Base-by-base conservation (phyloP, 306 rosid genomes). In the Chamaecrista fasciculata region DNA sequence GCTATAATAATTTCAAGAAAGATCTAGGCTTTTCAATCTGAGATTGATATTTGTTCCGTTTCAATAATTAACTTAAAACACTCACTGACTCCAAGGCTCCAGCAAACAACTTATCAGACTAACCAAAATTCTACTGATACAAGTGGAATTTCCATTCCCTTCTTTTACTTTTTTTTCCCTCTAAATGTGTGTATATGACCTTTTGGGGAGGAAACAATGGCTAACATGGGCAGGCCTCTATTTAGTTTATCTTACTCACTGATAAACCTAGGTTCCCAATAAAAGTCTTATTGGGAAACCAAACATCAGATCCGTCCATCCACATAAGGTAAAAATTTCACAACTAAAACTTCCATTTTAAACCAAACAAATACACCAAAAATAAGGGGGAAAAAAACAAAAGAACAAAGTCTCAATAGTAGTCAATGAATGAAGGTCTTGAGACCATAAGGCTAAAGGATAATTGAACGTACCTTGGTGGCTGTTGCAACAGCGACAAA, bases 401-500 rank as follows among this genome's bases (percentile, higher is more conserved):
- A 18, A 62, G 21, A 36, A 14, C 44, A 72, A 56, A 39, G 23
- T n/a, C n/a, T n/a, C n/a, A n/a, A n/a, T n/a, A 20, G 48, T 53
- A 64, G 2, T 55, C 68, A 44, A 44, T 10, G 10, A 77, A 63
- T 40, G 28, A 63, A 63, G 66, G 58, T 67, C 67, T 37, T 14
- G 31, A 23, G 3, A 26, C 9, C 51, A 58, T 20, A 60, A 26
- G 44, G 70, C 70, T 36, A 46, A 8, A 4, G 36, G 36, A 67
- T 31, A 8, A 47, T 3, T 49, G 12, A 79, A 60, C 84, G 75
- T 79, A 90, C 98, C 97, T 90, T 94, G 26, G 80, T 83, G 71
- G 97, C 79, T 47, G 90, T 81, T 33, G 96, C 86, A 80, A 91
- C 89, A 55, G 88, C 89, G 62, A 94, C 44, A 60, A 90, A 79